phyloP scores from a whole-genome alignment of 441 rosid genomes.

The Cnidoscolus chayamansa region DNA sequence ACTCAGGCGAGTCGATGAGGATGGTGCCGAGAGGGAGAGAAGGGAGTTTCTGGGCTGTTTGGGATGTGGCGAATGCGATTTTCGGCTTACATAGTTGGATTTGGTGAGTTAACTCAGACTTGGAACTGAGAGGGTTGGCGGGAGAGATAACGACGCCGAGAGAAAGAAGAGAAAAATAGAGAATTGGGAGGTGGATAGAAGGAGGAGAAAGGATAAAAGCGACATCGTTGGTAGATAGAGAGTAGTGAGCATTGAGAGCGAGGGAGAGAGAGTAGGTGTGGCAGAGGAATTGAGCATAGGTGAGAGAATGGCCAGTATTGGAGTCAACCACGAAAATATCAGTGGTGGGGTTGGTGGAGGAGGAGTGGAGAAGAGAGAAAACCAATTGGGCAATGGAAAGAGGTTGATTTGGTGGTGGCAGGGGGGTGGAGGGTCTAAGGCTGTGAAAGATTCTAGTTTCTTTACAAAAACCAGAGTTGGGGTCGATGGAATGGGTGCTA shows the following conservation, averaged over 20 bases:
- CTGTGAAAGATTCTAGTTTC: conserved; percentile 47
- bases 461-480: conserved; percentile 41
- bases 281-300: conserved; percentile 46
- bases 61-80: conserved; percentile 70
- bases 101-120: conserved; percentile 57
- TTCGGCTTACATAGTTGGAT: conserved; percentile 53
- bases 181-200: conserved; percentile 56
- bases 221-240: conserved; percentile 48
- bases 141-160: conserved; percentile 70
- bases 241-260: conserved; percentile 34
- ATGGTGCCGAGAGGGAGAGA: conserved; percentile 45
- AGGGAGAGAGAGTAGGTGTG: conserved; percentile 44
- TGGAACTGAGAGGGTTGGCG: conserved; percentile 67
- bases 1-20: conserved; percentile 75
- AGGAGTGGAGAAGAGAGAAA: conserved; percentile 47
- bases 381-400: conserved; percentile 52
- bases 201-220: conserved; percentile 68
- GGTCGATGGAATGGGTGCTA: conserved; percentile 20
- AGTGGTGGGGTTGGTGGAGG: conserved; percentile 35
- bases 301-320: conserved; percentile 39
- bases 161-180: conserved; percentile 70
- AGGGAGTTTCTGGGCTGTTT: conserved; percentile 45
- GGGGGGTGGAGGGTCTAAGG: conserved; percentile 39
- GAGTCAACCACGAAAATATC: conserved; percentile 41
- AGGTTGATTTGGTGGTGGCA: conserved; percentile 48